Conservation (phyloP, 139 green algal species). For the Eudorina sp. region DNA sequence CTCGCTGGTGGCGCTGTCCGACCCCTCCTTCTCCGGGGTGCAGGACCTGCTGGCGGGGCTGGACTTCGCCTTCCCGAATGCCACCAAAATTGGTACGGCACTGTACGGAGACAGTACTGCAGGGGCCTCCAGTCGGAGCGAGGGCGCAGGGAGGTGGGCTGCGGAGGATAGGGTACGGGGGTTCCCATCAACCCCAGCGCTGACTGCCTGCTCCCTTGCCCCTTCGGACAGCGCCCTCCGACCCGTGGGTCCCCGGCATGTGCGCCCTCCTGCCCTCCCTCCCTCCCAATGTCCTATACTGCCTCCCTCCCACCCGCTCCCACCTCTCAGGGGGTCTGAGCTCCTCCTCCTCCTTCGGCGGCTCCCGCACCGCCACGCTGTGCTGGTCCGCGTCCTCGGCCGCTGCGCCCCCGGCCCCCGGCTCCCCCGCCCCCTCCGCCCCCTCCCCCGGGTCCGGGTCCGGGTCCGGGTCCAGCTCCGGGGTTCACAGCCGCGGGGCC, state of each 20-base stretch:
- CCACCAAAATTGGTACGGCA: constrained; percentile 60
- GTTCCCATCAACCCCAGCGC: too few relatives aligned
- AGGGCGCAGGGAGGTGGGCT: too few relatives aligned
- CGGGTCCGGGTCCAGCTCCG: too few relatives aligned
- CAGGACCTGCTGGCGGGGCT: constrained; percentile 64
- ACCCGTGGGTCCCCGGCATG: too few relatives aligned
- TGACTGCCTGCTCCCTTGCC: too few relatives aligned
- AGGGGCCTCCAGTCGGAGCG: too few relatives aligned
- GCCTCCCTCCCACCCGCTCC: background rate
- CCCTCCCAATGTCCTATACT: too few relatives aligned
- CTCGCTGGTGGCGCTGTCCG: constrained; percentile 59
- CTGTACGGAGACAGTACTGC: too few relatives aligned
- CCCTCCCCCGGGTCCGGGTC: too few relatives aligned
- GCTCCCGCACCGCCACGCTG: constrained; percentile 14
- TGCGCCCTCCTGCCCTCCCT: too few relatives aligned
- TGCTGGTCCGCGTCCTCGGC: constrained; percentile 11
- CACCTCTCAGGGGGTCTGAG: background rate
- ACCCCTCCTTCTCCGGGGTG: constrained; percentile 56
- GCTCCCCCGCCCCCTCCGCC: background rate
- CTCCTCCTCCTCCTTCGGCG: background rate
- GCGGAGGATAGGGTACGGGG: background rate
- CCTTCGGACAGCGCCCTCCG: too few relatives aligned
- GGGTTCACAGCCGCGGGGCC: constrained; percentile 51
- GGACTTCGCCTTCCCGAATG: constrained; percentile 64
- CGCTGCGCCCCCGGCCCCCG: background rate